phyloP scores from a whole-genome alignment of 1,284 basidiomycete genomes.

The Sphaerobolus stellatus region DNA sequence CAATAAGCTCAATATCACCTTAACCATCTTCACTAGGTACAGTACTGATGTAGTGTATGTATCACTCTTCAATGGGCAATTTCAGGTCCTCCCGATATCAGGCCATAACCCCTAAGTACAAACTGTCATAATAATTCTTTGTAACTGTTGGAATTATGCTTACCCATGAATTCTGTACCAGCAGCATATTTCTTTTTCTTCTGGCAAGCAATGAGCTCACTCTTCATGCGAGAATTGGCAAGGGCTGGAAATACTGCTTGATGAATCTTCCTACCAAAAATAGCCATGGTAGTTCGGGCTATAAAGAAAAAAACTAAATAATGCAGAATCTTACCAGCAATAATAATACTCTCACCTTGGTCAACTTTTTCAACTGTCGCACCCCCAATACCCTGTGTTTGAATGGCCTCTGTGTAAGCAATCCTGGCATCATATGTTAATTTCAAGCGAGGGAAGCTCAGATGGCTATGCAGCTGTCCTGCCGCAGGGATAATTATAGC shows the following conservation, averaged over 20 bases:
- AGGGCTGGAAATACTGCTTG: neutral
- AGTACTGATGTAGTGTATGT: no score
- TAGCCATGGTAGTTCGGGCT: neutral
- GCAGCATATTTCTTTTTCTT: neutral
- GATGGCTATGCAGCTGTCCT: conserved; percentile 6
- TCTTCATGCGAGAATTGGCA: no score
- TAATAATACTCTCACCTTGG: neutral
- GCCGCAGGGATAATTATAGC: conserved; percentile 6
- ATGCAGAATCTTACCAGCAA: neutral
- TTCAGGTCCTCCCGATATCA: neutral
- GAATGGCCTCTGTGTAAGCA: neutral
- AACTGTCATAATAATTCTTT: neutral
- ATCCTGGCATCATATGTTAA: neutral
- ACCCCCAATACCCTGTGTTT: neutral
- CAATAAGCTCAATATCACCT: neutral
- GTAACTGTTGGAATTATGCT: neutral
- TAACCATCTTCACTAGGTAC: no score
- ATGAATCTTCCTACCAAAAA: neutral
- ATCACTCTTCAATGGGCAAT: neutral
- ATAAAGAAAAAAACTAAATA: neutral
- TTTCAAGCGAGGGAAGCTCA: neutral
- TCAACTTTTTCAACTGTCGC: conserved; percentile 2
- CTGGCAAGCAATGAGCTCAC: no score
- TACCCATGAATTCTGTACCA: neutral
- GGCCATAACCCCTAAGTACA: neutral